Conservation (phyloP, 768 basidiomycete genomes). For the Boletus tomentosulus region DNA sequence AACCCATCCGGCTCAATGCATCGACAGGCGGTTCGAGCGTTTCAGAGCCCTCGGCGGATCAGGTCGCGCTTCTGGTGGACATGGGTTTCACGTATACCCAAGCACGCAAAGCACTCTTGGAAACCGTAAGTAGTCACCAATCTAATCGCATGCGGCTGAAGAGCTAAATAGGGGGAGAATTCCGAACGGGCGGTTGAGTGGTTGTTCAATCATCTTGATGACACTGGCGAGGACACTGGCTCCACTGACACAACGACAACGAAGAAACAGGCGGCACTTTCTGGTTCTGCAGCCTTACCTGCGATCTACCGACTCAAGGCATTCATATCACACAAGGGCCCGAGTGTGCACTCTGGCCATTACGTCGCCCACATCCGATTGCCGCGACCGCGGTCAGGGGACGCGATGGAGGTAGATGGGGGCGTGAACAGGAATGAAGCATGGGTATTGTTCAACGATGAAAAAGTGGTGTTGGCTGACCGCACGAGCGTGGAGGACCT, state of each 20-base stretch:
- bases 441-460: constrained; percentile 96
- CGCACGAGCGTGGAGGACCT: constrained; percentile 74
- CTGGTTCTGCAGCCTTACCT: constrained; percentile 61
- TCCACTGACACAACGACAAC: constrained; percentile 22
- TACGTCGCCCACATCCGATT: constrained; percentile 78
- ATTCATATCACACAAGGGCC: constrained; percentile 97
- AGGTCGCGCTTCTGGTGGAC: constrained; percentile 70
- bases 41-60: constrained; percentile 63
- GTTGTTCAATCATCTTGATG: constrained; percentile 92
- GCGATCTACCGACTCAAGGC: constrained; percentile 80
- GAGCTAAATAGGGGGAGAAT: constrained; percentile 52
- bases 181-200: constrained; percentile 90
- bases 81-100: constrained; percentile 91
- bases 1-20: constrained; percentile 48
- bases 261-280: constrained; percentile 19
- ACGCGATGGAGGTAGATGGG: constrained; percentile 29
- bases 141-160: not conserved
- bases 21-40: constrained; percentile 23
- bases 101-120: constrained; percentile 79
- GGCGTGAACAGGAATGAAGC: constrained; percentile 32
- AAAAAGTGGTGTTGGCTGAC: constrained; percentile 92
- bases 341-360: constrained; percentile 91
- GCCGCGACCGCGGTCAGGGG: constrained; percentile 2
- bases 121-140: constrained; percentile 58
- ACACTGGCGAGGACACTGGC: constrained; percentile 58